phyloP scores from a whole-genome alignment of 2,329 filamentous ascomycete genomes.

The Penicillium sp. region DNA sequence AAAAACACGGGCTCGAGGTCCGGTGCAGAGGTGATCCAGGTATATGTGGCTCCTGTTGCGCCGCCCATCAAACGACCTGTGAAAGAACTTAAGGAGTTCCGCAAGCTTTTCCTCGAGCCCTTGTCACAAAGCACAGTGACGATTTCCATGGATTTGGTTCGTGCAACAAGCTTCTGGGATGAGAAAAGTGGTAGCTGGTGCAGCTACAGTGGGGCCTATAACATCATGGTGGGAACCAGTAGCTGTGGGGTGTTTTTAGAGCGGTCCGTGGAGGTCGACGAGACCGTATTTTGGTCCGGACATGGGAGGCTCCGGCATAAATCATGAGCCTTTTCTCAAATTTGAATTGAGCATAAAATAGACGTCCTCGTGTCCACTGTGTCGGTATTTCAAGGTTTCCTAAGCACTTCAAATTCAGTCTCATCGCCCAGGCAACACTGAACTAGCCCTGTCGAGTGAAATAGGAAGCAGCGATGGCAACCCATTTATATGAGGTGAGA shows the following conservation, averaged over 20 bases:
- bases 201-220: conserved; percentile 9
- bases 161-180: conserved; percentile 70
- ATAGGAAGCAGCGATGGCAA: too few species aligned
- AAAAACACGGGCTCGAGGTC: conserved; percentile 55
- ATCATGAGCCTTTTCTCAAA: background rate
- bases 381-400: too few species aligned
- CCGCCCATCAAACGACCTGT: conserved; percentile 57
- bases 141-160: conserved; percentile 61
- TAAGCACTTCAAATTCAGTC: too few species aligned
- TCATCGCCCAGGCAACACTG: too few species aligned
- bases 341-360: too few species aligned
- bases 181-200: conserved; percentile 56
- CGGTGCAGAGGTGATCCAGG: conserved; percentile 58
- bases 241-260: conserved; percentile 6
- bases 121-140: conserved; percentile 60
- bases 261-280: background rate
- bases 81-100: conserved; percentile 67
- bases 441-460: too few species aligned
- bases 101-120: conserved; percentile 63
- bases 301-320: background rate
- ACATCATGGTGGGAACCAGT: conserved; percentile 9
- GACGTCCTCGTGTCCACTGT: too few species aligned
- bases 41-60: conserved; percentile 51
- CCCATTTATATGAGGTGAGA: background rate
- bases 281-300: conserved; percentile 10